Base-by-base conservation (phyloP, 139 green algal species). In the Chlorella sp. region DNA sequence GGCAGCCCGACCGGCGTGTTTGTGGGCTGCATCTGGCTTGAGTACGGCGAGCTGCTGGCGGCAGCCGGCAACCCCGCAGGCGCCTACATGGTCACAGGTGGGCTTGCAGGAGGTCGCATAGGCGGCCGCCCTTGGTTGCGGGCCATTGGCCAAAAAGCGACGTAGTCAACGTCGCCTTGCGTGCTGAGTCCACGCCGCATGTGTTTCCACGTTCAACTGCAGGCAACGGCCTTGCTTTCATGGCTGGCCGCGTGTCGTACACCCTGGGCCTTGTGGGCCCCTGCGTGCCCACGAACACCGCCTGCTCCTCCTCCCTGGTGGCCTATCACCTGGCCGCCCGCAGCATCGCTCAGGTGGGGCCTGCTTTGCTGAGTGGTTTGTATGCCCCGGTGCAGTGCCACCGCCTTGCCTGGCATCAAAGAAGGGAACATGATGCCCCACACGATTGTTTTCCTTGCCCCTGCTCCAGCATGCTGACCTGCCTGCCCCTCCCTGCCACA, bases 241-340 rank as follows among this genome's bases (percentile, higher is more conserved):
- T 89, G 54, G 83, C 80, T 1, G 95, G 95, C 8, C 88, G 95
- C 4, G 73, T 98, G 54, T 96, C 92, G 0, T 98, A 97, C 89
- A 73, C 92, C 0, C 95, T 97, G 86, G 94, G 93, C 38, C 74
- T 96, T 14, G 84, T 88, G 26, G 93, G 93, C 7, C 94, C 94
- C 6, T 95, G 91, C 73, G 87, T 96, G 58, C 93, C 93, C 40
- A 96, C 93, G 81, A 96, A 97, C 94, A 97, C 94, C 36, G 94
- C 94, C 56, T 98, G 94, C 93, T 96, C 92, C 32, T 94, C 88
- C 58, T 95, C 90, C 6, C 87, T 98, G n/a, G 93, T 98, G 41
- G 94, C 94, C 1, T 87, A 87, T 40, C 94, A 98, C 86, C 82
- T 97, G 41, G 94, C 89, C 3, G 82, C 88, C 68, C 83, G 70